A percentile compares a stretch with the other conserved stretches of the same genome.
phyloP scores from a whole-genome alignment of 768 basidiomycete species.

The Termitomyces sp. region DNA sequence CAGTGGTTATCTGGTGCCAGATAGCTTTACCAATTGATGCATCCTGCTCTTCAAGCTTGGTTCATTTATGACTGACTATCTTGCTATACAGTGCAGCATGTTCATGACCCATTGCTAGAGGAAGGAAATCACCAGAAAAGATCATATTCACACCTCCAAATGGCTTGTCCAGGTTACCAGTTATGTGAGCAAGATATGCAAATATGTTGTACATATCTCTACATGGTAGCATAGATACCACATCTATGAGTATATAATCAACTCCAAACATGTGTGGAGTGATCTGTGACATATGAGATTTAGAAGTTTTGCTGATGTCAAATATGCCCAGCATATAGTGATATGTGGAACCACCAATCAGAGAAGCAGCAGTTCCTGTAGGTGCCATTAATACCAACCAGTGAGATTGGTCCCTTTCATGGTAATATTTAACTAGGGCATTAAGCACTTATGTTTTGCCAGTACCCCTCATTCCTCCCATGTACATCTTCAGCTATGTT shows the following conservation, averaged over 20 bases:
- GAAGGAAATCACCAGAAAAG: conserved; percentile 40
- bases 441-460: too few relatives aligned
- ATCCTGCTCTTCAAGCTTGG: conserved; percentile 11
- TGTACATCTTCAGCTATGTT: too few relatives aligned
- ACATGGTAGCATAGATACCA: neutral
- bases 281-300: neutral
- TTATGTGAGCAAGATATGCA: neutral
- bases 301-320: neutral
- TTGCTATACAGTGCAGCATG: conserved; percentile 15
- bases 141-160: conserved; percentile 35
- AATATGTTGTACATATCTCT: neutral
- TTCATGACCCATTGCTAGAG: conserved; percentile 20
- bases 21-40: conserved; percentile 20
- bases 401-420: too few relatives aligned
- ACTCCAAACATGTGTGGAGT: neutral
- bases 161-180: neutral
- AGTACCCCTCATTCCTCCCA: too few relatives aligned
- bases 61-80: conserved; percentile 4
- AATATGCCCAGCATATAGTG: too few relatives aligned
- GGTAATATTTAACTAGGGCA: too few relatives aligned
- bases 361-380: neutral
- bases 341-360: neutral
- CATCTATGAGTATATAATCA: neutral
- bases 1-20: conserved; percentile 27
- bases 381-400: neutral